Evolutionary conservation across 305 asterid species (phyloP).

Genomic region (Fraxinus floribunda): DNA sequence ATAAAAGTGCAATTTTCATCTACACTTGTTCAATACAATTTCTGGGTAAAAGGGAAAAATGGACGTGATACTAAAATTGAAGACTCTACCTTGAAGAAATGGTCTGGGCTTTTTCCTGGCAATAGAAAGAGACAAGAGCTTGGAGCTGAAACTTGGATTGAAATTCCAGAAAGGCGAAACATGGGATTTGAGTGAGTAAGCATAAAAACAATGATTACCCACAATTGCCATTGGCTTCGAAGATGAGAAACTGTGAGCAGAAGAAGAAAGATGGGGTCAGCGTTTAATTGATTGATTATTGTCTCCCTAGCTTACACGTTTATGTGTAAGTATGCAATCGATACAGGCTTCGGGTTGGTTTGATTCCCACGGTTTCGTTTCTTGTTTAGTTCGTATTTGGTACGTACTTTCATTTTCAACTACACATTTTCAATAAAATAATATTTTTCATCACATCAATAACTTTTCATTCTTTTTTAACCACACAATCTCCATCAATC

Average conservation of each 20-base stretch:
- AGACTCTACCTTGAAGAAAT: conserved; percentile 41
- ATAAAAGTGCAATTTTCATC: conserved; percentile 5
- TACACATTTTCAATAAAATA: no score
- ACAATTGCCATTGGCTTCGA: conserved; percentile 26
- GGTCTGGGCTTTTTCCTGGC: conserved; percentile 36
- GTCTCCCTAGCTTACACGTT: neutral
- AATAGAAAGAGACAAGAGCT: conserved; percentile 39
- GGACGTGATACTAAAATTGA: neutral
- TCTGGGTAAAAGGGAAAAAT: neutral
- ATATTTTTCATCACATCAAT: no score
- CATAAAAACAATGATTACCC: conserved; percentile 13
- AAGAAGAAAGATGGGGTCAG: conserved; percentile 8
- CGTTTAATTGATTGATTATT: neutral
- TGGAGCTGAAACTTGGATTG: conserved; percentile 38
- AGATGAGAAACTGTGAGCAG: conserved; percentile 20
- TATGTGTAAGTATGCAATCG: neutral
- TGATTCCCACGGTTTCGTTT: neutral
- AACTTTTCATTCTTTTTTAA: no score
- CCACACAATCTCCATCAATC: no score
- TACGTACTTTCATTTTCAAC: no score
- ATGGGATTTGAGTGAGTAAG: conserved; percentile 24
- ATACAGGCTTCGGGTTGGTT: neutral
- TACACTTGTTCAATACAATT: neutral
- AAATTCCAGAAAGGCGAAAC: conserved; percentile 25
- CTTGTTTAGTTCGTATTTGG: neutral